Conservation (phyloP, 495 filamentous ascomycete species). For the Xylaria intraflava region DNA sequence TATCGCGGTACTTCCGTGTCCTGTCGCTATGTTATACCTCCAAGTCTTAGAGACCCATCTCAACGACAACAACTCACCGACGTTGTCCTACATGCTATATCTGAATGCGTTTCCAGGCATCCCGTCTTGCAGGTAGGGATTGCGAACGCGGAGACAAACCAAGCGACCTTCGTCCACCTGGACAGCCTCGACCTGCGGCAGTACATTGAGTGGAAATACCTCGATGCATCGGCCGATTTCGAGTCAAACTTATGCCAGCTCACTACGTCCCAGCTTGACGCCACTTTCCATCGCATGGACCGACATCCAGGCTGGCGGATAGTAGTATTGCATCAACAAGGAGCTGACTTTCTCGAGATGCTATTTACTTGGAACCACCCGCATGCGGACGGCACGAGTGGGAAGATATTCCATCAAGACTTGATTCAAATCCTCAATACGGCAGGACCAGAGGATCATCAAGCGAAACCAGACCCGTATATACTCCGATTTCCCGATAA, state of each 20-base stretch:
- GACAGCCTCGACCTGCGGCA: slow-evolving; percentile 1
- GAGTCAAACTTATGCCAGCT: too few relatives aligned
- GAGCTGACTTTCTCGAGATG: slow-evolving; percentile 13
- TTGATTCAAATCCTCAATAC: slow-evolving; percentile 18
- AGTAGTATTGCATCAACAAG: slow-evolving; percentile 13
- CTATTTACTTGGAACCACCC: slow-evolving; percentile 25
- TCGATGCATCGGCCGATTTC: too few relatives aligned
- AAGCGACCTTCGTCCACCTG: slow-evolving; percentile 7
- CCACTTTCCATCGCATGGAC: too few relatives aligned
- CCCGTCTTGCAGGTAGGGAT: slow-evolving; percentile 15
- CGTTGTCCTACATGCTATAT: slow-evolving; percentile 11
- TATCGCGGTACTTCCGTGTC: slow-evolving; percentile 14
- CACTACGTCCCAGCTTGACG: too few relatives aligned
- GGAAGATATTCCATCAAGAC: slow-evolving; percentile 21
- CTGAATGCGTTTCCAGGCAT: slow-evolving; percentile 8
- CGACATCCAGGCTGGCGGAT: too few relatives aligned
- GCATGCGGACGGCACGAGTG: slow-evolving; percentile 23
- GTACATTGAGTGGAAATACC: slow-evolving; percentile 12
- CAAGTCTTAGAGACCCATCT: slow-evolving; percentile 4
- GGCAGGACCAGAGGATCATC: background rate
- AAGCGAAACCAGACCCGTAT: background rate
- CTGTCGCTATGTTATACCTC: slow-evolving; percentile 16
- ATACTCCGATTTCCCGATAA: slow-evolving; percentile 3
- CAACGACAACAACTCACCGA: slow-evolving; percentile 3
- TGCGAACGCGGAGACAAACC: slow-evolving; percentile 1